Evolutionary conservation across 306 rosid genomes (phyloP), one percentile per base, ranked within the genome.

Genomic region (Prunus dulcis): DNA sequence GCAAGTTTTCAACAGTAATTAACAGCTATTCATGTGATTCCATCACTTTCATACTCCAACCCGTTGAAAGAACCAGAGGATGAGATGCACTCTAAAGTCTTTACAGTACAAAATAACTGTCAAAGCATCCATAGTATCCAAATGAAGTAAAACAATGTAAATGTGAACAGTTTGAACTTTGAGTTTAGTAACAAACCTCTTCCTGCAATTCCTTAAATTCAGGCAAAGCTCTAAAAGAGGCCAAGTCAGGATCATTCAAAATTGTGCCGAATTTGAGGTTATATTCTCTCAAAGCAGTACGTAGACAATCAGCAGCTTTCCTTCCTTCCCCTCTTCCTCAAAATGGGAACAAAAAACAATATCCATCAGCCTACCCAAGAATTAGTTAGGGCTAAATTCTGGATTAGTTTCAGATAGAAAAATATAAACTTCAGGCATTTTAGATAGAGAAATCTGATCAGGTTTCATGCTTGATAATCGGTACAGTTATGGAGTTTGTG

Each of bases 171-270:
- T 51, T 51, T 22, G 73, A 66, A 34, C 41, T 46, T 38, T 22
- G 74, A 64, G 64, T 74, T 83, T 62, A 81, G 49, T 25, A 49
- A 79, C 79, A 57, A 76, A 92, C 99, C 97, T 95, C 97, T 88
- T 92, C 97, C 73, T 90, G 97, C 81, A 92, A 86, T 81, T 95
- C 97, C 70, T 89, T 92, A 84, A 88, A 95, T 79, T 95, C 99
- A 55, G 99, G 99, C 83, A 89, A 81, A 69, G 97, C 92, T 87
- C 99, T 83, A 81, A 95, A 91, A 66, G 99, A 92, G 82, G 99
- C 96, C 92, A 95, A 84, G 84, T 95, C 97, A 20, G 99, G 97
- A 86, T 95, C 97, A 79, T 95, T 95, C 85, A 95, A 88, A 85
- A 95, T 87, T 53, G 99, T 95, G 72, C 91, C 95, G 67, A 92